phyloP scores from a whole-genome alignment of 2,329 filamentous ascomycete genomes.

The Colletotrichum eleusines region DNA sequence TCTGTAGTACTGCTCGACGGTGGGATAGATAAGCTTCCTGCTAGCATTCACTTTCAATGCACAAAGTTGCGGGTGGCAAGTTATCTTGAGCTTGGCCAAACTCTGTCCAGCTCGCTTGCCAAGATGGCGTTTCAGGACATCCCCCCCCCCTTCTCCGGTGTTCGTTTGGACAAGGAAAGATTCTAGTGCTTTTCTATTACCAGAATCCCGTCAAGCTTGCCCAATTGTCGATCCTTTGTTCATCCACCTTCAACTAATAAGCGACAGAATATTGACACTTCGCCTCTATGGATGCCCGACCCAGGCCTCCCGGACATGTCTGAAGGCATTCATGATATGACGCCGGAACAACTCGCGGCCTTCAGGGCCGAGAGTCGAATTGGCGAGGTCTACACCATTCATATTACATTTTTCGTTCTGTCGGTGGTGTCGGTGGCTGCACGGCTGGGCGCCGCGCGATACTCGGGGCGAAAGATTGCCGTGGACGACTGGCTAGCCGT shows the following conservation, averaged over 20 bases:
- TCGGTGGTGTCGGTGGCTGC: constrained; percentile 20
- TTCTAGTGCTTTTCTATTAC: not conserved
- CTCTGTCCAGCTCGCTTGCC: not conserved
- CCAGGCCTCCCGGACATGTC: constrained; percentile 13
- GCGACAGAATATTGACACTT: not conserved
- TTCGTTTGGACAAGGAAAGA: no score
- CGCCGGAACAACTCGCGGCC: constrained; percentile 19
- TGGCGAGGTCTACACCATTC: constrained; percentile 21
- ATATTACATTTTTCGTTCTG: constrained; percentile 24
- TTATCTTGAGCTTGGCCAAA: not conserved
- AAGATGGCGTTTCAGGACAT: constrained; percentile 2
- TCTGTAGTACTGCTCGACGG: rapidly evolving
- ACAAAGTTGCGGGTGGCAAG: not conserved
- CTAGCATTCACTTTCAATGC: not conserved
- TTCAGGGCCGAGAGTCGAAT: constrained; percentile 29
- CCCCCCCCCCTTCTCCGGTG: no score
- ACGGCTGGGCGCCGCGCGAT: constrained; percentile 16
- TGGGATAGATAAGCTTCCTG: not conserved
- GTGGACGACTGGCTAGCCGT: constrained; percentile 35
- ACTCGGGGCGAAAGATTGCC: constrained; percentile 17
- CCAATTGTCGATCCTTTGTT: not conserved
- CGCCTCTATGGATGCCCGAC: not conserved
- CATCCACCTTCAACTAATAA: not conserved
- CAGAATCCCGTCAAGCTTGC: no score
- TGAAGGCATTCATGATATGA: constrained; percentile 28